phyloP scores from a whole-genome alignment of 202 grass and related monocot species.

The Schoenoplectus triqueter region DNA sequence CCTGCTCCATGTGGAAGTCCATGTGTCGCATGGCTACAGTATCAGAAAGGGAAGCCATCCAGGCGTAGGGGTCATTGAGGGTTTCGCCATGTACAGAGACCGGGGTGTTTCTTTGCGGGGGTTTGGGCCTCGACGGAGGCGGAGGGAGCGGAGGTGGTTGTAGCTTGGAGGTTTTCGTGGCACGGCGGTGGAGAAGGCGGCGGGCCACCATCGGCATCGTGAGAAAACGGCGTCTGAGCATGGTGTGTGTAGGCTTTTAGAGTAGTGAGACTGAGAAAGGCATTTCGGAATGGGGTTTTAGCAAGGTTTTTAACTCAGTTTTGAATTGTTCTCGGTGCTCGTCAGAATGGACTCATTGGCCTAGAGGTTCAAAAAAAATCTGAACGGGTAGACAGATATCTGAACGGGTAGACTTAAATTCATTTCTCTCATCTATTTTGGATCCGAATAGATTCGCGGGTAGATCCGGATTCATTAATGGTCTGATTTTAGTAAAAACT shows the following conservation, averaged over 20 bases:
- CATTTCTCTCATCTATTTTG: neutral
- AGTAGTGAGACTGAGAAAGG: neutral
- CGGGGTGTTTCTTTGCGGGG: slow-evolving; percentile 24
- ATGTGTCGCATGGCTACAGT: slow-evolving; percentile 95
- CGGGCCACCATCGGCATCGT: neutral
- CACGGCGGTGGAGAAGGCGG: slow-evolving; percentile 9
- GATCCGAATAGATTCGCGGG: neutral
- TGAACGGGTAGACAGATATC: no score
- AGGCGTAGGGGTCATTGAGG: slow-evolving; percentile 76
- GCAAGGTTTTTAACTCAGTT: slow-evolving; percentile 8
- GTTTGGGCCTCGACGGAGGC: slow-evolving; percentile 37
- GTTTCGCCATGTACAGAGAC: slow-evolving; percentile 30
- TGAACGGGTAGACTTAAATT: neutral
- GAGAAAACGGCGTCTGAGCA: slow-evolving; percentile 5
- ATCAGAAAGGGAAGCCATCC: slow-evolving; percentile 82
- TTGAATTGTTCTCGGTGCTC: no score
- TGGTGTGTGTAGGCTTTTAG: neutral
- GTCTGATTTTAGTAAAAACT: neutral
- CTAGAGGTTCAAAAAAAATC: no score
- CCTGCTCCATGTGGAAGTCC: slow-evolving; percentile 87
- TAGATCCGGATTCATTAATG: no score
- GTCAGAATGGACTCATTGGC: no score
- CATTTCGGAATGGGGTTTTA: slow-evolving; percentile 29
- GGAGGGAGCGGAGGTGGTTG: slow-evolving; percentile 23
- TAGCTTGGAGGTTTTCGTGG: slow-evolving; percentile 31